Percentiles rank a stretch among this genome's conserved stretches.
These are phyloP conservation scores for Fragaria vesca DNA, from an alignment of 306 rosid genomes.

Conservation along the genomic window DNA sequence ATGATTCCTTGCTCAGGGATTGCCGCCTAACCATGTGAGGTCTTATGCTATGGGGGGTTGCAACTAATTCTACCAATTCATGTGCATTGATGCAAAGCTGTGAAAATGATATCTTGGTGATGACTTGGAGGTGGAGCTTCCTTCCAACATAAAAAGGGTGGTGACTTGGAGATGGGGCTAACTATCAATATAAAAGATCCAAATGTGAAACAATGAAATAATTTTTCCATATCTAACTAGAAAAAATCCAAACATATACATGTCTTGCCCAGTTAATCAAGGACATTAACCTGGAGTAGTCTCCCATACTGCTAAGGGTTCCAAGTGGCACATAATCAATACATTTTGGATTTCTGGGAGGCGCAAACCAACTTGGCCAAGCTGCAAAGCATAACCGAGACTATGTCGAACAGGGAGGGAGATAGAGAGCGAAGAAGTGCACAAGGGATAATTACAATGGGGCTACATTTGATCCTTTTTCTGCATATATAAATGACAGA, in stretches of 20 bases:
- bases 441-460: constrained; percentile 64
- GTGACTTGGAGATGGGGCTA: neutral
- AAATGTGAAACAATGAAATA: constrained; percentile 14
- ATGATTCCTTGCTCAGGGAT: too few relatives aligned
- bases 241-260: constrained; percentile 37
- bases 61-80: neutral
- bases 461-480: constrained; percentile 35
- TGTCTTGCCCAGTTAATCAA: constrained; percentile 37
- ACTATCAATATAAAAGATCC: neutral
- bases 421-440: constrained; percentile 13
- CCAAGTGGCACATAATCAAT: constrained; percentile 25
- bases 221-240: constrained; percentile 20
- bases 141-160: neutral
- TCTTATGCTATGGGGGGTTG: neutral
- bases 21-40: neutral
- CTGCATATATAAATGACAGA: constrained; percentile 31
- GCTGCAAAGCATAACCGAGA: neutral
- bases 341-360: constrained; percentile 16
- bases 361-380: neutral
- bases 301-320: constrained; percentile 31
- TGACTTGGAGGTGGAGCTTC: neutral
- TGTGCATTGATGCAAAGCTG: too few relatives aligned
- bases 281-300: constrained; percentile 38
- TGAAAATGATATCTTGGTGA: neutral
- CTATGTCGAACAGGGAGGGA: constrained; percentile 1